phyloP scores from a whole-genome alignment of 441 rosid genomes.

The Pelargonium fulgidum region DNA sequence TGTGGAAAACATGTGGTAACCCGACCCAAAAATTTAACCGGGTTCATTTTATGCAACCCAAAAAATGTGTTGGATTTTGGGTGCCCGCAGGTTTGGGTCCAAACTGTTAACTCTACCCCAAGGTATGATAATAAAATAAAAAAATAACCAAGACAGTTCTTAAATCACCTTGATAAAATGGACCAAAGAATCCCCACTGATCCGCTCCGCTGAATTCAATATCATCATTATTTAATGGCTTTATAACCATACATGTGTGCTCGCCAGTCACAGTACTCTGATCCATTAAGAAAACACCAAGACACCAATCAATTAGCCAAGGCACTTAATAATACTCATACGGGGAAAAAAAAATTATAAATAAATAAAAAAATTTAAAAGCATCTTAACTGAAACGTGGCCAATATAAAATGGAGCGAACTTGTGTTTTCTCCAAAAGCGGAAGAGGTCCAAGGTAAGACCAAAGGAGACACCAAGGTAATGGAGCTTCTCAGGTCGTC shows the following conservation, averaged over 20 bases:
- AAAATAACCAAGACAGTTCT: background rate
- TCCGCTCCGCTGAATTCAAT: constrained; percentile 53
- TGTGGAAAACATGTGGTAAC: background rate
- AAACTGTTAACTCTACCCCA: background rate
- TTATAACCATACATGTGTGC: constrained; percentile 85
- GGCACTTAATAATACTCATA: background rate
- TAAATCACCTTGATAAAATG: constrained; percentile 66
- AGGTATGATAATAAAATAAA: constrained; percentile 4
- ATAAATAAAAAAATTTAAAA: background rate
- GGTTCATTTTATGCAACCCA: too few species aligned
- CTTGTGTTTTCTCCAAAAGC: constrained; percentile 88
- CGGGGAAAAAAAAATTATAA: background rate
- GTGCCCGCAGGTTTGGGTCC: background rate
- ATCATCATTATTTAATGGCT: constrained; percentile 66
- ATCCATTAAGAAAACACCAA: constrained; percentile 21
- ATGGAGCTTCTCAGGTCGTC: constrained; percentile 82
- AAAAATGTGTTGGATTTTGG: background rate
- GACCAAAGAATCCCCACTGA: constrained; percentile 85
- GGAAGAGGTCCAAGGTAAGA: constrained; percentile 88
- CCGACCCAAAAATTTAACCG: background rate
- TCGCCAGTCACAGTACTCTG: constrained; percentile 94
- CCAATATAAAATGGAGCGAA: constrained; percentile 90
- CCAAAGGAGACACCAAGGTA: constrained; percentile 97
- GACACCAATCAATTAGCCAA: constrained; percentile 17
- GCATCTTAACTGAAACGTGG: constrained; percentile 74